These are phyloP conservation scores for Chaetoceros muelleri DNA, from an alignment of 108 stramenopile genomes.

Conservation along the genomic window DNA sequence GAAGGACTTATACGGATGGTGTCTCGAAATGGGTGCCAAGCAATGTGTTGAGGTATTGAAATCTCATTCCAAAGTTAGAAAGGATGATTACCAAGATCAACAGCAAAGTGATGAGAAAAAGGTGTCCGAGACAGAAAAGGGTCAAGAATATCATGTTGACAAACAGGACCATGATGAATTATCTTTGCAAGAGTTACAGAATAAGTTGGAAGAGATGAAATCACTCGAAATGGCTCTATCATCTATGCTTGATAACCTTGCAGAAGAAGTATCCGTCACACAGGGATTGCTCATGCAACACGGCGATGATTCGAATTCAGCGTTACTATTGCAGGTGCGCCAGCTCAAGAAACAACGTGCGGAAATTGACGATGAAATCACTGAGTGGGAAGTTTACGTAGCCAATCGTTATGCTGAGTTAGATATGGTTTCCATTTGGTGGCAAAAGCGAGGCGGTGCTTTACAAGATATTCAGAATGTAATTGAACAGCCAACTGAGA, in stretches of 20 bases:
- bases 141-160: conserved; percentile 1
- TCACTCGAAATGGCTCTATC: conserved; percentile 40
- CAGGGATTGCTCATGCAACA: conserved; percentile 49
- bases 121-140: neutral
- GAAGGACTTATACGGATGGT: conserved; percentile 58
- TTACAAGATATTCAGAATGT: conserved; percentile 8
- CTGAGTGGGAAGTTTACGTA: conserved; percentile 26
- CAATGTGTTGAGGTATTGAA: conserved; percentile 42
- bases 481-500: neutral
- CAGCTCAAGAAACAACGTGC: conserved; percentile 37
- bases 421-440: conserved; percentile 14
- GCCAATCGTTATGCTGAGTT: conserved; percentile 54
- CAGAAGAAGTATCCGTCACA: conserved; percentile 60
- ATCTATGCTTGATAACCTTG: conserved; percentile 56
- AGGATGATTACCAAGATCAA: neutral
- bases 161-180: conserved; percentile 6
- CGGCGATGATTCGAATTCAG: conserved; percentile 38
- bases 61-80: neutral
- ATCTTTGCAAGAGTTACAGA: conserved; percentile 19
- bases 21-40: conserved; percentile 53
- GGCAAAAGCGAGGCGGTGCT: conserved; percentile 4
- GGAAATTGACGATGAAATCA: conserved; percentile 22
- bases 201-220: conserved; percentile 40
- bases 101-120: neutral
- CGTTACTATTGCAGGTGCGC: conserved; percentile 61